These are phyloP conservation scores for Leptographium flavum DNA, from an alignment of 2,329 filamentous ascomycete genomes.

Conservation along the genomic window DNA sequence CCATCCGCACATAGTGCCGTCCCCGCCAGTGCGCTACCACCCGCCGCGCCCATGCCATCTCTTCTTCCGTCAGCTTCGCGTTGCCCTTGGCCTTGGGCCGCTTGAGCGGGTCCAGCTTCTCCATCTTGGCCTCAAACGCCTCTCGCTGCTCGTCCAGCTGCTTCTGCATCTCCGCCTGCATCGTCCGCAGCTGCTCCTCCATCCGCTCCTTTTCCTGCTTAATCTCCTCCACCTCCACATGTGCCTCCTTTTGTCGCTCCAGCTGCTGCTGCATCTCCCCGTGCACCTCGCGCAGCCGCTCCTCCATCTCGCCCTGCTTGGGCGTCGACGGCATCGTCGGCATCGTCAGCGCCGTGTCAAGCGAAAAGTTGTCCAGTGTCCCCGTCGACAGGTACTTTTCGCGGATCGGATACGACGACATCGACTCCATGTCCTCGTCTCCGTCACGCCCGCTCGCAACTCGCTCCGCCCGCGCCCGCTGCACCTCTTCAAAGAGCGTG, in stretches of 20 bases:
- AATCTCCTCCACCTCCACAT: slow-evolving; percentile 71
- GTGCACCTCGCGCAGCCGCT: slow-evolving; percentile 56
- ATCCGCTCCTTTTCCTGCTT: slow-evolving; percentile 71
- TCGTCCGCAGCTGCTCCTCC: slow-evolving; percentile 62
- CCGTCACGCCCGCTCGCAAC: slow-evolving; percentile 58
- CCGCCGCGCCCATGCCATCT: slow-evolving; percentile 54
- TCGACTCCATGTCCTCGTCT: slow-evolving; percentile 81
- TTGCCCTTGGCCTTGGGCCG: slow-evolving; percentile 43
- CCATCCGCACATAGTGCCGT: slow-evolving; percentile 84
- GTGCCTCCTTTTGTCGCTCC: slow-evolving; percentile 68
- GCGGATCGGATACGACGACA: slow-evolving; percentile 71
- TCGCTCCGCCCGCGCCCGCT: slow-evolving; percentile 65
- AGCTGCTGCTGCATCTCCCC: slow-evolving; percentile 76
- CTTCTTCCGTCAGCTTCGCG: slow-evolving; percentile 53
- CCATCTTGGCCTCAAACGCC: slow-evolving; percentile 71
- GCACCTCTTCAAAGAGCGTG: slow-evolving; percentile 83
- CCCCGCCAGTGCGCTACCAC: slow-evolving; percentile 64
- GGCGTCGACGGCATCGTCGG: slow-evolving; percentile 94
- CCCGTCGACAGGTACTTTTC: slow-evolving; percentile 95
- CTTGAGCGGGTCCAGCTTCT: slow-evolving; percentile 55
- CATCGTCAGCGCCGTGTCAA: slow-evolving; percentile 88
- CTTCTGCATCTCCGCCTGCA: slow-evolving; percentile 81
- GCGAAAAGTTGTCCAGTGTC: slow-evolving; percentile 87
- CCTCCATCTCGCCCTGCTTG: slow-evolving; percentile 58
- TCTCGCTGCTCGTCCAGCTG: slow-evolving; percentile 73